phyloP scores from a whole-genome alignment of 441 rosid species.

The Francoa sonchifolia region DNA sequence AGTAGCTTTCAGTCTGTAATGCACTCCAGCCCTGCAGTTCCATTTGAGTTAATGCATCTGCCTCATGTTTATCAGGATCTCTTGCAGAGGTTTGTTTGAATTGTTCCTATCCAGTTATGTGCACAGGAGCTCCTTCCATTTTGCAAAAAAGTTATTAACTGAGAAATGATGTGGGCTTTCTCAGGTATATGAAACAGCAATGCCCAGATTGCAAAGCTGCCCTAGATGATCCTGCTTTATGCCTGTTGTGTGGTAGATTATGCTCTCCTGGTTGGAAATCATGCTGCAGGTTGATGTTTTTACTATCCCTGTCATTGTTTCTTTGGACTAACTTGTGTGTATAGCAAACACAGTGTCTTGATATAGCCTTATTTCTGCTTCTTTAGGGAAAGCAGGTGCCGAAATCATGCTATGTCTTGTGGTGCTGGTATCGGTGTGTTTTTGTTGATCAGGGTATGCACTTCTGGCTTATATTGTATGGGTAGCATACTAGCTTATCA shows the following conservation, averaged over 20 bases:
- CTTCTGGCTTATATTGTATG: not conserved
- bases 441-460: constrained; percentile 66
- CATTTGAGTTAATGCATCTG: constrained; percentile 74
- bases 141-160: constrained; percentile 9
- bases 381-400: constrained; percentile 57
- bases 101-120: constrained; percentile 6
- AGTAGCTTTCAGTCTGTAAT: constrained; percentile 23
- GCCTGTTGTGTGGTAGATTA: constrained; percentile 87
- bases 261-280: constrained; percentile 68
- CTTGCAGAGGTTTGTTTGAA: constrained; percentile 59
- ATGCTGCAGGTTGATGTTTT: constrained; percentile 76
- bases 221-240: constrained; percentile 67
- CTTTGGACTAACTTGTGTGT: constrained; percentile 1
- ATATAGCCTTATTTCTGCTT: constrained; percentile 10
- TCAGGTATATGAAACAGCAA: constrained; percentile 71
- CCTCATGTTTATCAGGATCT: constrained; percentile 86
- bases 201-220: constrained; percentile 53
- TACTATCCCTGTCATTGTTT: constrained; percentile 7
- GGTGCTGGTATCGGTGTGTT: constrained; percentile 91
- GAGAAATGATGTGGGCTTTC: constrained; percentile 12
- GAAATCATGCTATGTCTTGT: constrained; percentile 64
- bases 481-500: too few species aligned
- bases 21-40: constrained; percentile 51
- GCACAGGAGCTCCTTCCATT: constrained; percentile 1
- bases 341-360: not conserved